These are phyloP conservation scores for Coemansia aciculifera DNA, from an alignment of 192 early-diverging fungal genomes.

Conservation along the genomic window DNA sequence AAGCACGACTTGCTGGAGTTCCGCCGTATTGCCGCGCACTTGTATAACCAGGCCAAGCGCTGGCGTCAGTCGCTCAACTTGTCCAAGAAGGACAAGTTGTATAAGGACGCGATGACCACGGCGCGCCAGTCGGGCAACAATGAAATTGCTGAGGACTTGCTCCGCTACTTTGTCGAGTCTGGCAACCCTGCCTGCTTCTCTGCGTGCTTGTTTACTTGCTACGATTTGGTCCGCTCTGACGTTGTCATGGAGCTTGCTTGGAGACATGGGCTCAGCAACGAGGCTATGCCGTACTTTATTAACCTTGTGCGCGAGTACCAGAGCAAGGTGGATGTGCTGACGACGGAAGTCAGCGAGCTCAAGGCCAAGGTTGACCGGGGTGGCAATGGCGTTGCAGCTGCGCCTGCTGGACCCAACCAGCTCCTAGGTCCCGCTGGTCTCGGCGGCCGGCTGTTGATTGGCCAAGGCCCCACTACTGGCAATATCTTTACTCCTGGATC, in stretches of 20 bases:
- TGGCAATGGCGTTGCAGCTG: slow-evolving; percentile 24
- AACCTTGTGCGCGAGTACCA: slow-evolving; percentile 87
- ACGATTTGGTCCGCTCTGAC: slow-evolving; percentile 91
- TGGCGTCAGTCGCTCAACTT: slow-evolving; percentile 94
- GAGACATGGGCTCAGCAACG: slow-evolving; percentile 85
- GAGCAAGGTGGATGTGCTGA: slow-evolving; percentile 71
- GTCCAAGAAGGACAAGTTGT: slow-evolving; percentile 96
- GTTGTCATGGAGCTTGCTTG: slow-evolving; percentile 92
- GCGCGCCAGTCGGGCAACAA: slow-evolving; percentile 86
- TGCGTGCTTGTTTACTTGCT: slow-evolving; percentile 90
- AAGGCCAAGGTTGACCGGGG: slow-evolving; percentile 59
- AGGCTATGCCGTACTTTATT: slow-evolving; percentile 98
- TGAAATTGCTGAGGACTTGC: slow-evolving; percentile 90
- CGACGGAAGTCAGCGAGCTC: slow-evolving; percentile 60
- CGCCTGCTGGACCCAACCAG: slow-evolving; percentile 49
- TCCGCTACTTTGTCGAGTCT: slow-evolving; percentile 93
- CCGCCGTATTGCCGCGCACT: slow-evolving; percentile 92
- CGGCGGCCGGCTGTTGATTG: slow-evolving; percentile 76
- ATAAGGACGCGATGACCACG: slow-evolving; percentile 99
- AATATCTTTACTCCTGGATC: slow-evolving; percentile 26
- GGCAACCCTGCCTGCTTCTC: slow-evolving; percentile 94
- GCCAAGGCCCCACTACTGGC: slow-evolving; percentile 22
- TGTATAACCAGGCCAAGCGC: slow-evolving; percentile 96
- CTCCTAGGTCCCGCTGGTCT: slow-evolving; percentile 68
- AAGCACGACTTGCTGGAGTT: slow-evolving; percentile 97